Evolutionary conservation across 257 asterid genomes (phyloP).

Genomic region (Solanum etuberosum): DNA sequence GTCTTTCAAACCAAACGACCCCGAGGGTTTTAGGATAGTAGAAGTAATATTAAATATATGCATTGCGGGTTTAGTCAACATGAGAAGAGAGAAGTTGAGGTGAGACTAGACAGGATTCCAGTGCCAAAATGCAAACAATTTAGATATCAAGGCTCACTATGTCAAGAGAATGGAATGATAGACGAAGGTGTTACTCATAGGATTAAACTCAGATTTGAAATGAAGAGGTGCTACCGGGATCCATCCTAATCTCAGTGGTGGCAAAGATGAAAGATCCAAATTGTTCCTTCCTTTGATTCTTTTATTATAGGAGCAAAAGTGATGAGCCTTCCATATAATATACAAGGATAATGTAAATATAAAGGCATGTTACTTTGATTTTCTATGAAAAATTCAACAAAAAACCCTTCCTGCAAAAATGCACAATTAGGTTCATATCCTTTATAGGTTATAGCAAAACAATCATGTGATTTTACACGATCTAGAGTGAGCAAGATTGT

Average conservation of each 20-base stretch:
- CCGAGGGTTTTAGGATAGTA: not conserved
- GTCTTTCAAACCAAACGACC: no score
- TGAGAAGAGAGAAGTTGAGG: not conserved
- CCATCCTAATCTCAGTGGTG: not conserved
- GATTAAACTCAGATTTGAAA: not conserved
- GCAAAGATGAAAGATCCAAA: not conserved
- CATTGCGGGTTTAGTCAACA: not conserved
- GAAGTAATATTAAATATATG: not conserved
- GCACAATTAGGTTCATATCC: not conserved
- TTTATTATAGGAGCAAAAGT: not conserved
- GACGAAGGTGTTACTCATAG: not conserved
- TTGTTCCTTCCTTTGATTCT: not conserved
- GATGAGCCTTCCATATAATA: not conserved
- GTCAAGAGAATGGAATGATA: not conserved
- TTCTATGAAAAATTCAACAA: not conserved
- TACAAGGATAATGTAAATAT: not conserved
- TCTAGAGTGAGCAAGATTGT: not conserved
- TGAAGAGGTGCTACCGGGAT: not conserved
- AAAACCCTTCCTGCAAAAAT: not conserved
- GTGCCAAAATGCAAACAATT: not conserved
- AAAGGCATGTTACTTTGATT: not conserved
- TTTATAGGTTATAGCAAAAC: not conserved
- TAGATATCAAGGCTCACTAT: not conserved
- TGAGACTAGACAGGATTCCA: not conserved
- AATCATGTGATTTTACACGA: not conserved